phyloP scores from a whole-genome alignment of 768 basidiomycete genomes.

The Macrocybe gigantea region DNA sequence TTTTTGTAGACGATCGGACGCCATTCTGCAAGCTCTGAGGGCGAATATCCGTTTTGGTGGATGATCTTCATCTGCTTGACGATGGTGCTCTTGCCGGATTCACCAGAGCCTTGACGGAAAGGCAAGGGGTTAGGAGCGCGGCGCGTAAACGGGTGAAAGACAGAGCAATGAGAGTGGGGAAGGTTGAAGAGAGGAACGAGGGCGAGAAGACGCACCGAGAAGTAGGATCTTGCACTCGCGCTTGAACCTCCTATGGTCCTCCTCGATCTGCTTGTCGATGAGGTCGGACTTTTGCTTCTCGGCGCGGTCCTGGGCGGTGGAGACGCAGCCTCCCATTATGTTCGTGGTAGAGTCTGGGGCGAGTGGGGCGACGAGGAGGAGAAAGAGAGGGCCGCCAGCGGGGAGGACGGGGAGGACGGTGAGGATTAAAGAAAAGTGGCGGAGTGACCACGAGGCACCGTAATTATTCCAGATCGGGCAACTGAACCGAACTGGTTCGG shows the following conservation, averaged over 20 bases:
- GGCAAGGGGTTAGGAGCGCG: neutral
- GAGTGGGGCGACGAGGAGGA: neutral
- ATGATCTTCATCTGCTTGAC: conserved; percentile 96
- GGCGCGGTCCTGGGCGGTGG: conserved; percentile 42
- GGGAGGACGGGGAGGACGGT: neutral
- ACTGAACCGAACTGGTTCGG: neutral
- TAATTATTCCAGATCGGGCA: conserved; percentile 1
- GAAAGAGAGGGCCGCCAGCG: neutral
- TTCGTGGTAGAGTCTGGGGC: neutral
- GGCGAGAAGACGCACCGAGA: conserved; percentile 53
- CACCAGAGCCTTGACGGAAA: conserved; percentile 84
- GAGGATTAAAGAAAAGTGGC: neutral
- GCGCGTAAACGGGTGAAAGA: neutral
- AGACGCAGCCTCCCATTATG: conserved; percentile 67
- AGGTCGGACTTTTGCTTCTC: conserved; percentile 60
- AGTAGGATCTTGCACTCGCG: conserved; percentile 94
- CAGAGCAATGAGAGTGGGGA: too few species aligned
- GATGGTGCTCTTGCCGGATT: conserved; percentile 92
- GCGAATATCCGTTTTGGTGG: conserved; percentile 76
- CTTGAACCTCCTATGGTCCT: conserved; percentile 76
- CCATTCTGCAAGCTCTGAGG: conserved; percentile 63
- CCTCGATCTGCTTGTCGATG: conserved; percentile 83
- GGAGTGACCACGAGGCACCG: neutral
- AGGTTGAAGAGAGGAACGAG: too few species aligned
- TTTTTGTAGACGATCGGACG: conserved; percentile 73